Base-by-base conservation (phyloP, 768 basidiomycete species). In the Dentipellis sp. region DNA sequence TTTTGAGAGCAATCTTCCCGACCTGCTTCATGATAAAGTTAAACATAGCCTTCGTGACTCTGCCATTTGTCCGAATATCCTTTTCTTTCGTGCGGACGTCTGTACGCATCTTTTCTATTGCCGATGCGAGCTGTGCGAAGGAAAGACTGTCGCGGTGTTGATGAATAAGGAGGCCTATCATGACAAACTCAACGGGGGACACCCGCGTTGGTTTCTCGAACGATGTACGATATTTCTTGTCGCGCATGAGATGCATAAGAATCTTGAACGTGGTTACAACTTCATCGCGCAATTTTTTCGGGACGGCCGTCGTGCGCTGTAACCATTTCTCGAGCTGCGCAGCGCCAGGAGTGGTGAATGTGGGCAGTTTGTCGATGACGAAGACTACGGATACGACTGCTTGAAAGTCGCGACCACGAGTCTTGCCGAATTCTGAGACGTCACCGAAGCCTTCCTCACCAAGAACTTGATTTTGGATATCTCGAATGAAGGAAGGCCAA, bases 141-240 rank as follows among this genome's bases (percentile, higher is more conserved):
- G 70, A 64, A 55, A 78, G 60, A 10, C 52, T 64, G 12, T 72
- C 68, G 67, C 75, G 80, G 54, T 77, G 71, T n/a, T 73, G 65
- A 11, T 75, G 74, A 14, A 88, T 76, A 19, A 89, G 66, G 3
- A 86, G 62, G 19, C 72, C 72, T 50, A 80, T 76, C 59, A 77
- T 69, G 49, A 86, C 73, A 59, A 91, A 81, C 65, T 91, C 88
- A 40, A 88, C 71, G 0, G 88, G 88, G 0, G 86, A 75, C 1
- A 89, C 73, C 39, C 68, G 64, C 17, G 56, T 29, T 38, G 66
- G 59, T 67, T 66, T 70, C 65, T 66, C 57, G 64, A 84, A 78
- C 19, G 69, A 56, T 8, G 62, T 54, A n/a, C 62, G 70, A 17
- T 71, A 61, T 7, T 72, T 62, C 2, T 63, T 48, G 50, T 79